These are phyloP conservation scores for Berberis vulgaris DNA, from an alignment of 164 flowering plant genomes.

Conservation along the genomic window DNA sequence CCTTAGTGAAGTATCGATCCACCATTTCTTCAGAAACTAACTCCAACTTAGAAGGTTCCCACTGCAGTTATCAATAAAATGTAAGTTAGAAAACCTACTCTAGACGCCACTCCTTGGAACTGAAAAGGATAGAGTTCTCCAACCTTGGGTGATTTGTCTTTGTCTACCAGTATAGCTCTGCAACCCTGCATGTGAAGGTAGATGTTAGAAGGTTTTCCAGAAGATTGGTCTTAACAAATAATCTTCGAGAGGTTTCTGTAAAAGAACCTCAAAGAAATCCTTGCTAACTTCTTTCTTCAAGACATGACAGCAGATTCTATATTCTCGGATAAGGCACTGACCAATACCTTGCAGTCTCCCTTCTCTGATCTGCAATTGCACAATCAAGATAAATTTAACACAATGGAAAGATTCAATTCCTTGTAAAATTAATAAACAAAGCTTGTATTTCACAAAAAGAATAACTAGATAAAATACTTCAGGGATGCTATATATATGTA, in stretches of 20 bases:
- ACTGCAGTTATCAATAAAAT: constrained; percentile 31
- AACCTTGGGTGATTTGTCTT: constrained; percentile 47
- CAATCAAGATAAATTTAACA: background rate
- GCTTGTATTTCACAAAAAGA: no score
- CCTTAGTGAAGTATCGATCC: constrained; percentile 53
- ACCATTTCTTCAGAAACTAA: constrained; percentile 53
- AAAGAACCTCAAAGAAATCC: constrained; percentile 25
- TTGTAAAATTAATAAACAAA: no score
- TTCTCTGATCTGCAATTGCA: constrained; percentile 66
- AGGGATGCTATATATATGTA: background rate
- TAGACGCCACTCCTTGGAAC: background rate
- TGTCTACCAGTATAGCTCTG: constrained; percentile 63
- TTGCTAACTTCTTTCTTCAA: constrained; percentile 62
- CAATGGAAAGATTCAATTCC: no score
- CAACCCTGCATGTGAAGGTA: constrained; percentile 39
- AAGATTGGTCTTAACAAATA: background rate
- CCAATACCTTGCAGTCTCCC: constrained; percentile 84
- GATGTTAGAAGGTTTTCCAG: background rate
- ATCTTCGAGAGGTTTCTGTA: background rate
- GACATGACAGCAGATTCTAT: constrained; percentile 72
- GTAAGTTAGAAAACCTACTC: background rate
- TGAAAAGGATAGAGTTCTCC: background rate
- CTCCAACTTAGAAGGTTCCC: constrained; percentile 83
- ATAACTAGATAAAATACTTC: background rate
- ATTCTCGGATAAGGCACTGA: constrained; percentile 76